Evolutionary conservation across 1,284 basidiomycete genomes (phyloP), one percentile per base, ranked within the genome.

Genomic region (Austroboletus novae-zelandiae): DNA sequence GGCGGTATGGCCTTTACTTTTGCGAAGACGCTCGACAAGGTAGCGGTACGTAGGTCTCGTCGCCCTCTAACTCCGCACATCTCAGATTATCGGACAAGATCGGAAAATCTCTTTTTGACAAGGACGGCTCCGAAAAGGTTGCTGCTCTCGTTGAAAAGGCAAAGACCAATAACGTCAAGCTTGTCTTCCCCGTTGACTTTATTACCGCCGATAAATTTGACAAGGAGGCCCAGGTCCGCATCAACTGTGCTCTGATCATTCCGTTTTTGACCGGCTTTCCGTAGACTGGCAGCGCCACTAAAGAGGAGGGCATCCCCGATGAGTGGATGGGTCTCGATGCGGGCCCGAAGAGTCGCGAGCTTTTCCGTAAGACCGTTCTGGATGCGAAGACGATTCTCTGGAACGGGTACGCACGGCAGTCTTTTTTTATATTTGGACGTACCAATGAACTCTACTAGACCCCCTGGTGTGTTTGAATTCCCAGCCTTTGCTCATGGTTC

Each of bases 1-100:
- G 97, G 97, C 68, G 96, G 96, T 43, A 99, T 99, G 96, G 92
- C 94, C 43, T 99, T 98, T 76, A 99, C 96, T 55, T 99, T 99
- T 81, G 96, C 97, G 76, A 99, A 98, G 80, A 90, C 86, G 8
- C 79, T 98, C 48, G 80, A 98, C 56, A 80, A 83, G 58, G 81
- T 96, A 52, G 65, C 84, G 43, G 90, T 90, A 61, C 60, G 80
- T 69, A 42, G 1, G 20, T 11, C 40, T 13, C 23, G 14, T 43
- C 10, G 1, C 36, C 43, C 17, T 43, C 13, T 10, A 5, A 11
- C 29, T 5, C 30, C 8, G 2, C 13, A 37, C 51, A 34, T 48
- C 47, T 53, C 43, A 45, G 48, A 51, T 43, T 15, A 10, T 52
- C 49, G 48, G 47, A 56, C 40, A 56, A 85, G 88, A 99, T 99